Percentiles rank a stretch among this genome's conserved stretches.
Evolutionary conservation across 257 asterid species (phyloP).

Genomic region (Perilla frutescens): DNA sequence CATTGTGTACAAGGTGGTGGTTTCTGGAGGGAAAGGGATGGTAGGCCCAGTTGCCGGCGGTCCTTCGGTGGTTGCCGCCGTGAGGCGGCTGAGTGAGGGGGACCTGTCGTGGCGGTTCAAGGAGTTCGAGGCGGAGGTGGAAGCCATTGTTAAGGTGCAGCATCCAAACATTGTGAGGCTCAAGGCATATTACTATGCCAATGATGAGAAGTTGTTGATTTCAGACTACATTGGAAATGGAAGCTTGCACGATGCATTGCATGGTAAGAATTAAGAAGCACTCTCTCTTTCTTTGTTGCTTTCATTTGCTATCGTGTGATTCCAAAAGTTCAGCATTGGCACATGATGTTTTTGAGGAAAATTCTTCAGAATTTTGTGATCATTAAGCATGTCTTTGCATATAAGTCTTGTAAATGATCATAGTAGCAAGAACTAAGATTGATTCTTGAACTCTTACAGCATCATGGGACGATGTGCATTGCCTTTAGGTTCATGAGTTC

Average conservation of each 20-base stretch:
- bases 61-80: conserved; percentile 60
- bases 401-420: too few species aligned
- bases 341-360: too few species aligned
- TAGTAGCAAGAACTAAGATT: too few species aligned
- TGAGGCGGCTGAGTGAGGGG: conserved; percentile 83
- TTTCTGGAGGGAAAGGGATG: conserved; percentile 44
- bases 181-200: conserved; percentile 81
- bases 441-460: too few species aligned
- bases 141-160: conserved; percentile 61
- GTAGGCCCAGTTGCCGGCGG: conserved; percentile 21
- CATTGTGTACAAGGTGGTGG: conserved; percentile 83
- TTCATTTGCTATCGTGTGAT: background rate
- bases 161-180: conserved; percentile 78
- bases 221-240: conserved; percentile 72
- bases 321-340: background rate
- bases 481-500: too few species aligned
- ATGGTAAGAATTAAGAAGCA: conserved; percentile 46
- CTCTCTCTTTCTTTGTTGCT: background rate
- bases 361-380: too few species aligned
- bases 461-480: too few species aligned
- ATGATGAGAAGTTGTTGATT: conserved; percentile 76
- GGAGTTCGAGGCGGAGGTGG: conserved; percentile 83
- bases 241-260: conserved; percentile 71
- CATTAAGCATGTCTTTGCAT: too few species aligned
- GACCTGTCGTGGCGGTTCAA: conserved; percentile 59